Evolutionary conservation across 2,329 filamentous ascomycete species (phyloP).

Genomic region (Chalara sp.): DNA sequence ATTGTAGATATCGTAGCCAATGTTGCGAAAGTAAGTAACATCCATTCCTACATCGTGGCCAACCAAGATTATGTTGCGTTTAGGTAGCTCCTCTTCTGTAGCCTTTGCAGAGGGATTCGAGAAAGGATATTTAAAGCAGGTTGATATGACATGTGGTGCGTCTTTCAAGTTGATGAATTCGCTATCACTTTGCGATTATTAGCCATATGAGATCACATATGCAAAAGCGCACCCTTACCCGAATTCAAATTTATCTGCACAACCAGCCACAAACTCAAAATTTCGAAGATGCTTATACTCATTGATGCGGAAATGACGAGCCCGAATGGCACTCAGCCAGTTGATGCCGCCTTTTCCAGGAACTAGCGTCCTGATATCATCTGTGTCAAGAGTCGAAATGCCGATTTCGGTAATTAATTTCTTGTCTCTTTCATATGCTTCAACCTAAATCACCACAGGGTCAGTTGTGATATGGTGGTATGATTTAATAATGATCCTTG

Average conservation of each 20-base stretch:
- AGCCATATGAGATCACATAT: neutral
- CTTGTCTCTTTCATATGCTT: slow-evolving; percentile 66
- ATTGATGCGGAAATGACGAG: slow-evolving; percentile 68
- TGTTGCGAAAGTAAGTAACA: slow-evolving; percentile 54
- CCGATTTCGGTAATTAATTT: slow-evolving; percentile 77
- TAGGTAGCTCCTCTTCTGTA: slow-evolving; percentile 7
- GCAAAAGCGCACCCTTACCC: slow-evolving; percentile 45
- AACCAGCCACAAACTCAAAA: slow-evolving; percentile 60
- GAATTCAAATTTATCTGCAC: slow-evolving; percentile 69
- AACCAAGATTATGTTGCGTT: slow-evolving; percentile 63
- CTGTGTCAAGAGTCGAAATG: slow-evolving; percentile 71
- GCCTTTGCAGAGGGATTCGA: slow-evolving; percentile 24
- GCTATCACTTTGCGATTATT: slow-evolving; percentile 34
- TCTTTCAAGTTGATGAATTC: slow-evolving; percentile 44
- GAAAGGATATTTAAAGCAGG: slow-evolving; percentile 51
- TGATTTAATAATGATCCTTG: too few species aligned
- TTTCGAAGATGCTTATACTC: slow-evolving; percentile 67
- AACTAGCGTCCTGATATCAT: slow-evolving; percentile 40
- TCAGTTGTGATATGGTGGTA: too few species aligned
- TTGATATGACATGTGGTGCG: slow-evolving; percentile 38
- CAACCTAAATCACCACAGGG: slow-evolving; percentile 35
- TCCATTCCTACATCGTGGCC: slow-evolving; percentile 70
- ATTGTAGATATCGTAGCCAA: slow-evolving; percentile 56
- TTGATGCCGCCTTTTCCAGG: slow-evolving; percentile 55
- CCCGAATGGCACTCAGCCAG: slow-evolving; percentile 63